These are phyloP conservation scores for Globisporangium barbulae DNA, from an alignment of 352 stramenopile species.

Conservation along the genomic window DNA sequence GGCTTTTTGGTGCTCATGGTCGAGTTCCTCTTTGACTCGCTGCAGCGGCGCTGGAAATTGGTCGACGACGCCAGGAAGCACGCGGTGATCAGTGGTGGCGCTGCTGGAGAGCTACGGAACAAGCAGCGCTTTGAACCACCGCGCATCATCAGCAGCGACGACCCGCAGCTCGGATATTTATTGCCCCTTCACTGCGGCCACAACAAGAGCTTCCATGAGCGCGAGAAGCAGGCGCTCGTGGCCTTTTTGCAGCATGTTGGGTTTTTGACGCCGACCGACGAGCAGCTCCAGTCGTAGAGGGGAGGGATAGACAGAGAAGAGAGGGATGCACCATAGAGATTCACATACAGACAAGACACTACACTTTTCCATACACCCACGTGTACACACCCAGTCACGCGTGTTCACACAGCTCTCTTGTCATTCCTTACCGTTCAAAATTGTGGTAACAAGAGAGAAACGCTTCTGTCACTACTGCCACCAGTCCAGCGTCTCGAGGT, in stretches of 20 bases:
- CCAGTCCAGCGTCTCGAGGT: conserved; percentile 47
- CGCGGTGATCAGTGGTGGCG: neutral
- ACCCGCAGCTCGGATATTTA: conserved; percentile 46
- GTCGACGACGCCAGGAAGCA: conserved; percentile 29
- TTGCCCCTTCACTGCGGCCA: conserved; percentile 80
- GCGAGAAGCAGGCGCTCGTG: conserved; percentile 66
- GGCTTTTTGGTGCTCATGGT: conserved; percentile 68
- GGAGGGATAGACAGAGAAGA: neutral
- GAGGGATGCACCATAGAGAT: neutral
- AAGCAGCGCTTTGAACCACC: conserved; percentile 10
- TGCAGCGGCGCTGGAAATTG: conserved; percentile 52
- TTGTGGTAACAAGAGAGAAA: neutral
- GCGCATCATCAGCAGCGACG: conserved; percentile 31
- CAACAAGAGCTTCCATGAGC: conserved; percentile 81
- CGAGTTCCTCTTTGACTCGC: conserved; percentile 68
- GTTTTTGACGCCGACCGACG: conserved; percentile 21
- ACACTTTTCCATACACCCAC: conserved; percentile 2
- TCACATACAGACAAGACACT: neutral
- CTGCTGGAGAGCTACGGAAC: conserved; percentile 6
- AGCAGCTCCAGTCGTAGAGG: neutral
- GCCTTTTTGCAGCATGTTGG: conserved; percentile 47
- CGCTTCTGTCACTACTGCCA: neutral
- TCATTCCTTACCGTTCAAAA: conserved; percentile 13
- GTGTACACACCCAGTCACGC: neutral
- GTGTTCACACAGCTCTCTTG: neutral